Percentiles rank a stretch among this genome's conserved stretches.
These are phyloP conservation scores for Suhomyces terraborum DNA, from an alignment of 1,139 yeast species.

Conservation along the genomic window DNA sequence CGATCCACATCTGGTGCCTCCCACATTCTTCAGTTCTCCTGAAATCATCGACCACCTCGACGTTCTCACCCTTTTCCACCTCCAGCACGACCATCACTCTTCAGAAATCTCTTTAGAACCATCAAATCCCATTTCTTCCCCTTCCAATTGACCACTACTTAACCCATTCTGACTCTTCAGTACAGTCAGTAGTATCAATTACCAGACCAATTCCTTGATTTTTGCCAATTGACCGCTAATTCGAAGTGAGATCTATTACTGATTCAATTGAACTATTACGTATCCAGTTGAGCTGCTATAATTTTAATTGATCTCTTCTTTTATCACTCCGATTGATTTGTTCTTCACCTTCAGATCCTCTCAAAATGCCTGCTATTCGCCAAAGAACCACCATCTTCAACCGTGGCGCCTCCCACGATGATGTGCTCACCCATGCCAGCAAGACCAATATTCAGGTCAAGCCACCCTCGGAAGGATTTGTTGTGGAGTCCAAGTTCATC, in stretches of 20 bases:
- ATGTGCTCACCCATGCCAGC: constrained; percentile 20
- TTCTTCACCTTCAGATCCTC: not conserved
- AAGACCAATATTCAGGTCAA: constrained; percentile 3
- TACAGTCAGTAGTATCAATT: no score
- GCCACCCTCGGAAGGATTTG: constrained; percentile 19
- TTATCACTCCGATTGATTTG: no score
- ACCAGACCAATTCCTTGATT: not conserved
- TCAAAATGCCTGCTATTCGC: constrained; percentile 18
- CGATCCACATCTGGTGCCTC: no score
- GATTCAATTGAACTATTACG: no score
- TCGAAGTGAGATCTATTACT: no score
- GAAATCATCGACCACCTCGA: no score
- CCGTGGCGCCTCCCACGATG: constrained; percentile 29
- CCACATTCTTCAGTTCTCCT: no score
- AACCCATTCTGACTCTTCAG: no score
- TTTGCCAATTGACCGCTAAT: not conserved
- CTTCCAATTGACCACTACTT: not conserved
- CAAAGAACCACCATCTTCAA: constrained; percentile 41
- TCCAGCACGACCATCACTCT: not conserved
- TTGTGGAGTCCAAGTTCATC: constrained; percentile 25
- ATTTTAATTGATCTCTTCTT: no score
- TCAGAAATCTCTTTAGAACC: not conserved
- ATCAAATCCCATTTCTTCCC: not conserved
- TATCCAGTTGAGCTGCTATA: no score
- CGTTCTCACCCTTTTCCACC: not conserved